Conservation (phyloP, 2,329 filamentous ascomycete genomes). For the Sporothrix curviconia region DNA sequence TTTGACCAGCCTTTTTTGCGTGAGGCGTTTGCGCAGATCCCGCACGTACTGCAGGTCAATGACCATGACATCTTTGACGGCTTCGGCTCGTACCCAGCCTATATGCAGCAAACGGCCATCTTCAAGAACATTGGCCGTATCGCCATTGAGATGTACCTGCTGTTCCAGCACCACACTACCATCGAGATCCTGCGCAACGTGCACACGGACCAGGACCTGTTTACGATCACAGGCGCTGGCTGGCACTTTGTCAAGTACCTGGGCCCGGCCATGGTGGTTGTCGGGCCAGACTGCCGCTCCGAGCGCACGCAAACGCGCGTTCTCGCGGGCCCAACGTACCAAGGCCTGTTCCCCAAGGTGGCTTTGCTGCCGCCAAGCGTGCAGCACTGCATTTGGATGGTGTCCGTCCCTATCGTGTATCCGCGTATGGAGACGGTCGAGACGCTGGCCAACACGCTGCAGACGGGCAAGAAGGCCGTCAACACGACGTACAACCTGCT, state of each 20-base stretch:
- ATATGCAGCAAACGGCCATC: slow-evolving; percentile 96
- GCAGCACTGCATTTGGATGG: slow-evolving; percentile 95
- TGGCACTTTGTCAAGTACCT: slow-evolving; percentile 99
- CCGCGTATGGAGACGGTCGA: slow-evolving; percentile 88
- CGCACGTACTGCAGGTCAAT: slow-evolving; percentile 85
- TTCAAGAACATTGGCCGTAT: slow-evolving; percentile 97
- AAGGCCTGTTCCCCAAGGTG: slow-evolving; percentile 93
- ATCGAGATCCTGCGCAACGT: slow-evolving; percentile 87
- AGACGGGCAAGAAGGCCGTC: slow-evolving; percentile 92
- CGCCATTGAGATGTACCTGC: slow-evolving; percentile 92
- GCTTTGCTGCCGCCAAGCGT: slow-evolving; percentile 84
- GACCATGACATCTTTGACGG: slow-evolving; percentile 99
- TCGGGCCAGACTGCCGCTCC: slow-evolving; percentile 85
- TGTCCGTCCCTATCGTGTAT: slow-evolving; percentile 85
- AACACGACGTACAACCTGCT: slow-evolving; percentile 95
- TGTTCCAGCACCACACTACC: slow-evolving; percentile 98
- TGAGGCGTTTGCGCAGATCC: slow-evolving; percentile 96
- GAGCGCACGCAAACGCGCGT: slow-evolving; percentile 87
- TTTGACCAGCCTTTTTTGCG: slow-evolving; percentile 93
- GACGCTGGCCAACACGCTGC: slow-evolving; percentile 81
- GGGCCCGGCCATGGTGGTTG: slow-evolving; percentile 81
- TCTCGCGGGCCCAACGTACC: slow-evolving; percentile 92
- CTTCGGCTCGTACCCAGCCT: slow-evolving; percentile 92
- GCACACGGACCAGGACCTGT: slow-evolving; percentile 80
- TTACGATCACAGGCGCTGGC: slow-evolving; percentile 92